Conservation (phyloP, 2,329 filamentous ascomycete genomes). For the Trichoderma sp. region DNA sequence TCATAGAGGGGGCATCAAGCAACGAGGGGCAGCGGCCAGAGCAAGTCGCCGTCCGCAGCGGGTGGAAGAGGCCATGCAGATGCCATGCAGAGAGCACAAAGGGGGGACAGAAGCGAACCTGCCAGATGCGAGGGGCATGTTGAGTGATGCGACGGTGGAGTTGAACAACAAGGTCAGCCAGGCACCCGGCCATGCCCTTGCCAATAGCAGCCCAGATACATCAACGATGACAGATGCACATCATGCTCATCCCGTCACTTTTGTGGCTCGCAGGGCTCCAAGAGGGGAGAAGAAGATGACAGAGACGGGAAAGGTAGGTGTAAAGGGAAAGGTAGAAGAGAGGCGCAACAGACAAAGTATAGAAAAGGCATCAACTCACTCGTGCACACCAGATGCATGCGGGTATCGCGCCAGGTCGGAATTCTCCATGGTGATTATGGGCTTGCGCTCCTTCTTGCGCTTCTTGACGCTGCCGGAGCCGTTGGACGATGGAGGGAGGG, state of each 20-base stretch:
- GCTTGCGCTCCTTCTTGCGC: conserved; percentile 74
- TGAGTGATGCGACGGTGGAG: conserved; percentile 23
- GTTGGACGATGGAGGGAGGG: conserved; percentile 34
- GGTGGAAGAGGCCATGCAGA: neutral
- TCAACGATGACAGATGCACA: conserved; percentile 1
- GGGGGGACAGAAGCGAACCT: conserved; percentile 5
- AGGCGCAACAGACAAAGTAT: neutral
- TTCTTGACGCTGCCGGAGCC: conserved; percentile 58
- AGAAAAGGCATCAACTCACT: neutral
- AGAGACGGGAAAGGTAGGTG: neutral
- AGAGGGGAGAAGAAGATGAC: neutral
- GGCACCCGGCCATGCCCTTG: conserved; percentile 18
- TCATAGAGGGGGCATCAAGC: conserved; percentile 20
- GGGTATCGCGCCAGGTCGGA: neutral
- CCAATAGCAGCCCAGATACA: conserved; percentile 16
- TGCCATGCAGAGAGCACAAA: conserved; percentile 4
- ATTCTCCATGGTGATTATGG: conserved; percentile 72
- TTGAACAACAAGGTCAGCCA: conserved; percentile 20
- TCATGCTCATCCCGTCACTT: conserved; percentile 5
- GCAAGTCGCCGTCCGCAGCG: neutral
- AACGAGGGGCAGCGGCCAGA: conserved; percentile 17
- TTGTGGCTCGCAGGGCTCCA: neutral
- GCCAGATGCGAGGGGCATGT: conserved; percentile 6
- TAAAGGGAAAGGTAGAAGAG: neutral
- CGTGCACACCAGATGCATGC: conserved; percentile 18